Conservation (phyloP, 305 asterid genomes). For the Solanum hybrid region DNA sequence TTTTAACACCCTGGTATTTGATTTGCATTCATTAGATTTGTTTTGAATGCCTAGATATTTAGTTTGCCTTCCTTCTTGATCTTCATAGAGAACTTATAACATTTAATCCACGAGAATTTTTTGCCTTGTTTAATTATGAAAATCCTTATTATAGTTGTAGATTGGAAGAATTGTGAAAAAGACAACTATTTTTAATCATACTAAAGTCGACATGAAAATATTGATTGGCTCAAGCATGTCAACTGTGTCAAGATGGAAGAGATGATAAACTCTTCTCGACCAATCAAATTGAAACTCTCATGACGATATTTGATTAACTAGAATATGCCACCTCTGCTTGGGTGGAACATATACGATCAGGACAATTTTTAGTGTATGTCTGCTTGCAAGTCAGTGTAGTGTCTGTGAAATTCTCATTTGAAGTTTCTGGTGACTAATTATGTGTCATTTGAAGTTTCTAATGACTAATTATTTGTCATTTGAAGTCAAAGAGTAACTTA, state of each 20-base stretch:
- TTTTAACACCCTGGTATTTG: neutral
- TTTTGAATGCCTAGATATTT: neutral
- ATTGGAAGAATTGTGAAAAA: neutral
- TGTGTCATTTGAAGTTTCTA: no score
- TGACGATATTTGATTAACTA: neutral
- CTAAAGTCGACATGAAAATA: neutral
- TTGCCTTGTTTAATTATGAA: neutral
- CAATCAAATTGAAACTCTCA: neutral
- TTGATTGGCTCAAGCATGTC: neutral
- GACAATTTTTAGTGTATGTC: neutral
- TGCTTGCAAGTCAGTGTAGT: neutral
- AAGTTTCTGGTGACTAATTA: no score
- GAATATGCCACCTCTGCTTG: neutral
- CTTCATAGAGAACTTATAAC: neutral
- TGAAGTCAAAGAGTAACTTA: neutral
- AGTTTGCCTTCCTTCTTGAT: neutral
- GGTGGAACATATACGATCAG: neutral
- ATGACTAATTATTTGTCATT: neutral
- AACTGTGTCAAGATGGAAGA: neutral
- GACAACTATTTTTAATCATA: neutral
- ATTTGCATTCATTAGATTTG: neutral
- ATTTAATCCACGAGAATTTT: neutral
- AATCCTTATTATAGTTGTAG: neutral
- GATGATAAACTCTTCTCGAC: neutral
- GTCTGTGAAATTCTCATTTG: neutral